Conservation (phyloP, 495 filamentous ascomycete genomes). For the Hypomontagnella monticulosa region DNA sequence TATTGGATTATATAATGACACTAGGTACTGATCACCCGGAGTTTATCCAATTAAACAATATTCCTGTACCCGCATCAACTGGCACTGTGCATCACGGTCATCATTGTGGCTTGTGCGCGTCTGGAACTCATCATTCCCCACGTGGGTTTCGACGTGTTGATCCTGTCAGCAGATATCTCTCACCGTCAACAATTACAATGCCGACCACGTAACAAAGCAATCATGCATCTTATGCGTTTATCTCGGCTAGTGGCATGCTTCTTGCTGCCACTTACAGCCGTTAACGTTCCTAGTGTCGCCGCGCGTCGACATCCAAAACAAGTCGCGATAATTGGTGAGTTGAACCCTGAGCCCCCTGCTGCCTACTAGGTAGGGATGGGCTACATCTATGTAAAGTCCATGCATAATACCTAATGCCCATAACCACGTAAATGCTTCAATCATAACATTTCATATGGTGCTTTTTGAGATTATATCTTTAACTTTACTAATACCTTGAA, state of each 20-base stretch:
- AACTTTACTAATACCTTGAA: slow-evolving; percentile 31
- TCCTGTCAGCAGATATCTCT: slow-evolving; percentile 10
- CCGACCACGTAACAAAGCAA: neutral
- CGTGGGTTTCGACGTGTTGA: neutral
- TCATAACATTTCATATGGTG: neutral
- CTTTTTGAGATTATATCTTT: slow-evolving; percentile 13
- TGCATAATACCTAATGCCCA: too few species aligned
- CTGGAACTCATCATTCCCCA: neutral
- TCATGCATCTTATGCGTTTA: slow-evolving; percentile 18
- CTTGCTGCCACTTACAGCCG: neutral
- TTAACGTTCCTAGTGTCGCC: neutral
- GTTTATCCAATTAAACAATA: too few species aligned
- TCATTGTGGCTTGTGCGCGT: slow-evolving; percentile 13
- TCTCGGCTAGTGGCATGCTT: slow-evolving; percentile 5
- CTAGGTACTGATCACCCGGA: too few species aligned
- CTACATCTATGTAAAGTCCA: too few species aligned
- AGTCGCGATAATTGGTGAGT: slow-evolving; percentile 58
- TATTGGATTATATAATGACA: too few species aligned
- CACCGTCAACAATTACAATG: slow-evolving; percentile 6
- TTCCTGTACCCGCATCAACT: neutral
- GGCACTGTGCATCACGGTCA: neutral
- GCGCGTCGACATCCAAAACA: slow-evolving; percentile 43
- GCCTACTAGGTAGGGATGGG: too few species aligned
- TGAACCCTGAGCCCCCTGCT: neutral
- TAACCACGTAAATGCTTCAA: too few species aligned